phyloP scores from a whole-genome alignment of 140 eudicot species.

The Erigeron philadelphicus region DNA sequence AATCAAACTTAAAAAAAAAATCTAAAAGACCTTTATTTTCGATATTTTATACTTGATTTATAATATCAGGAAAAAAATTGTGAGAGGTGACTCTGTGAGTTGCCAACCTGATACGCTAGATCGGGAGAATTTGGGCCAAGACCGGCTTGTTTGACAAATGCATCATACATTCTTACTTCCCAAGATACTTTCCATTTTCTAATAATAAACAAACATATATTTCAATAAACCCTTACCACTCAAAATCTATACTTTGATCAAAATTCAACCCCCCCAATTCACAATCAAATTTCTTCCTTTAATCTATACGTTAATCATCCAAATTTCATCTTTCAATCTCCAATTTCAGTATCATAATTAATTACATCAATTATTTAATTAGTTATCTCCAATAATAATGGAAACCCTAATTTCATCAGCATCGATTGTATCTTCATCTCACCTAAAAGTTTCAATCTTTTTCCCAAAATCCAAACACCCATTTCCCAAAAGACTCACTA shows the following conservation, averaged over 20 bases:
- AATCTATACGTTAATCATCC: too few relatives aligned
- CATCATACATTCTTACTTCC: not conserved
- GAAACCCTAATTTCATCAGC: constrained; percentile 13
- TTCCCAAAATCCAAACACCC: not conserved
- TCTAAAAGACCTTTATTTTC: too few relatives aligned
- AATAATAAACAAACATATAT: too few relatives aligned
- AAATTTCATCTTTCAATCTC: not conserved
- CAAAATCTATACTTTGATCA: not conserved
- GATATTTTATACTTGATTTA: too few relatives aligned
- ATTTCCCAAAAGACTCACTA: not conserved
- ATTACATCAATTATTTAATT: too few relatives aligned
- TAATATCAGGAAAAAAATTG: too few relatives aligned
- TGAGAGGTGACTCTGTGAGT: too few relatives aligned
- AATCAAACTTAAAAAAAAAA: too few relatives aligned
- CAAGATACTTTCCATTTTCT: not conserved
- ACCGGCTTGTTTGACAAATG: too few relatives aligned
- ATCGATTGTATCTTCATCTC: constrained; percentile 18
- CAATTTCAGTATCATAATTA: too few relatives aligned
- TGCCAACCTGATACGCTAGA: too few relatives aligned
- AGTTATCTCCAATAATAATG: not conserved
- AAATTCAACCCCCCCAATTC: not conserved
- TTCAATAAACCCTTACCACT: not conserved
- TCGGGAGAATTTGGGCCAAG: too few relatives aligned
- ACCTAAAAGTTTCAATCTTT: not conserved
- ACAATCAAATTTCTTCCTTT: not conserved